These are phyloP conservation scores for Candida namnaoensis DNA, from an alignment of 805 yeast species.

Conservation along the genomic window DNA sequence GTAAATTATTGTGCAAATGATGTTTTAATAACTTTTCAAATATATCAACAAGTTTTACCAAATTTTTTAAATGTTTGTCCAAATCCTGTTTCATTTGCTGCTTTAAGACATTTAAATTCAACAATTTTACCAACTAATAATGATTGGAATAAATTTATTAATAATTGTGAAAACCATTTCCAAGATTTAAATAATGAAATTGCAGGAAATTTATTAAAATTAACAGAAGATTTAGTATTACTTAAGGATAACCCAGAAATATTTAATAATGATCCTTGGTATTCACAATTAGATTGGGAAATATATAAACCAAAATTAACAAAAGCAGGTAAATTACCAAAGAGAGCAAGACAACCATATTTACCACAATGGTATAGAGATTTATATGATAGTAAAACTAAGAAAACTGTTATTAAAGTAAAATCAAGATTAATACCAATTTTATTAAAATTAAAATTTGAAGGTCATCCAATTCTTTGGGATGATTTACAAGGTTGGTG, in stretches of 20 bases:
- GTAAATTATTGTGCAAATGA: constrained; percentile 82
- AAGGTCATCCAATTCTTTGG: constrained; percentile 78
- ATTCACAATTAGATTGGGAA: constrained; percentile 84
- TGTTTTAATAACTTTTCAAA: constrained; percentile 65
- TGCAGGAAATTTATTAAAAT: constrained; percentile 42
- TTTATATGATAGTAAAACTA: constrained; percentile 28
- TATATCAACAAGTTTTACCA: constrained; percentile 64
- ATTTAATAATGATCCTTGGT: constrained; percentile 75
- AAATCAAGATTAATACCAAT: constrained; percentile 72
- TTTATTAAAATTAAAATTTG: constrained; percentile 75
- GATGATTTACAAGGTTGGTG: constrained; percentile 81
- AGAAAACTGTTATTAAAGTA: constrained; percentile 51
- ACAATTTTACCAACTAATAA: constrained; percentile 72
- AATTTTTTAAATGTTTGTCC: constrained; percentile 62
- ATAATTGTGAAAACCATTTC: constrained; percentile 58
- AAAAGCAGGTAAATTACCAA: constrained; percentile 60
- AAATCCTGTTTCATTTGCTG: constrained; percentile 92
- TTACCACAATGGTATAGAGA: constrained; percentile 91
- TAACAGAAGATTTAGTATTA: constrained; percentile 53
- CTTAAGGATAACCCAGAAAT: constrained; percentile 32
- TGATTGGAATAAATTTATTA: constrained; percentile 67
- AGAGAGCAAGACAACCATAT: constrained; percentile 73
- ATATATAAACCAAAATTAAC: constrained; percentile 49
- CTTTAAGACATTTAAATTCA: constrained; percentile 64
- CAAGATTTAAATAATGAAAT: constrained; percentile 49